These are phyloP conservation scores for Sclerotinia trifoliorum DNA, from an alignment of 2,329 filamentous ascomycete species.

Conservation along the genomic window DNA sequence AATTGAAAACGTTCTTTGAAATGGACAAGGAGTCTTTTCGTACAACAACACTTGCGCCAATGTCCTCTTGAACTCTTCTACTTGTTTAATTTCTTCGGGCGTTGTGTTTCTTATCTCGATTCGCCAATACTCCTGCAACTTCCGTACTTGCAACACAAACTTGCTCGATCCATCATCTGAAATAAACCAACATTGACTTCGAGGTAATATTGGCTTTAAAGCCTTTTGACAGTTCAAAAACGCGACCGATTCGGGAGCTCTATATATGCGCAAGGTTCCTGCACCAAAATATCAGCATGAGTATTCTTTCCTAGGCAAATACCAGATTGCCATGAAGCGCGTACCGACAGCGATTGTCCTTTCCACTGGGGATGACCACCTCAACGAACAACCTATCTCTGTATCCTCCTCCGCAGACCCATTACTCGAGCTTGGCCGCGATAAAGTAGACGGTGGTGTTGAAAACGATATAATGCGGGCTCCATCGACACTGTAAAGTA, in stretches of 20 bases:
- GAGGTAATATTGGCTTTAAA: conserved; percentile 81
- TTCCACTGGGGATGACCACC: conserved; percentile 75
- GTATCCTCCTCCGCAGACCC: conserved; percentile 44
- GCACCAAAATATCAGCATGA: conserved; percentile 21
- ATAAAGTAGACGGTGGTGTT: conserved; percentile 24
- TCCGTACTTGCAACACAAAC: conserved; percentile 82
- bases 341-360: conserved; percentile 75
- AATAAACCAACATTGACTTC: conserved; percentile 92
- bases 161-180: conserved; percentile 67
- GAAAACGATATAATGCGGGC: conserved; percentile 56
- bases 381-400: conserved; percentile 58
- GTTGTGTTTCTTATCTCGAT: conserved; percentile 75
- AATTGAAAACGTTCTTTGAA: conserved; percentile 73
- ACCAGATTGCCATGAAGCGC: conserved; percentile 32
- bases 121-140: conserved; percentile 76
- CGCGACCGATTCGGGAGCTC: conserved; percentile 79
- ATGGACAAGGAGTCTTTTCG: conserved; percentile 85
- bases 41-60: conserved; percentile 75
- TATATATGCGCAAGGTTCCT: conserved; percentile 80
- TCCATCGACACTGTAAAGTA: conserved; percentile 37
- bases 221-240: conserved; percentile 84
- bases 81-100: conserved; percentile 60
- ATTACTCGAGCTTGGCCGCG: conserved; percentile 31
- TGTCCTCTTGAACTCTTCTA: conserved; percentile 66
- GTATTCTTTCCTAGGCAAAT: neutral